phyloP scores from a whole-genome alignment of 2,329 filamentous ascomycete species.

The Bertia moriformis region DNA sequence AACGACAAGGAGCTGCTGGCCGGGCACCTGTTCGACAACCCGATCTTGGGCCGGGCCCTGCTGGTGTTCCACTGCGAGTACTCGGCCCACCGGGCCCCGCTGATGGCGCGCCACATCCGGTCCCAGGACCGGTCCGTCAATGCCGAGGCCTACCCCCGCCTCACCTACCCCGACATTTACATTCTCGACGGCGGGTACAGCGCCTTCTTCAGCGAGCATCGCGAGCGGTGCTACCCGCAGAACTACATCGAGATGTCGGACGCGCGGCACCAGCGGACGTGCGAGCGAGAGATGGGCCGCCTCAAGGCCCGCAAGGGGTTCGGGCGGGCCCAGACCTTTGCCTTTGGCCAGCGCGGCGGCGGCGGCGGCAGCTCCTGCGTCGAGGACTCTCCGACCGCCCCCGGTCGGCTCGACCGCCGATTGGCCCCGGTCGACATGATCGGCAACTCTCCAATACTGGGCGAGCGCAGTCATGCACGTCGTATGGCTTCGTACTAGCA shows the following conservation, averaged over 20 bases:
- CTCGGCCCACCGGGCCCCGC: constrained; percentile 84
- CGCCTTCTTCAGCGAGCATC: constrained; percentile 71
- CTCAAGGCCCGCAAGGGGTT: constrained; percentile 81
- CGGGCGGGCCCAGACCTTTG: constrained; percentile 80
- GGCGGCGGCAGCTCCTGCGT: no score
- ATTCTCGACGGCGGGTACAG: constrained; percentile 95
- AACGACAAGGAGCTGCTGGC: constrained; percentile 88
- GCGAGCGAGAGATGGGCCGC: constrained; percentile 86
- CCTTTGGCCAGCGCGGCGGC: constrained; percentile 77
- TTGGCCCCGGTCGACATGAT: constrained; percentile 24
- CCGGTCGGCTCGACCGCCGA: constrained; percentile 24
- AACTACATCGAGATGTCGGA: constrained; percentile 95
- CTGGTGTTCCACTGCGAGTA: constrained; percentile 97
- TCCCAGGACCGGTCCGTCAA: constrained; percentile 78
- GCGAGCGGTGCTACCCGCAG: constrained; percentile 73
- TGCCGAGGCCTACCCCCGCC: constrained; percentile 67
- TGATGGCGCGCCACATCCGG: constrained; percentile 90
- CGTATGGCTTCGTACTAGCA: constrained; percentile 52
- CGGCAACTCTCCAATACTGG: constrained; percentile 25
- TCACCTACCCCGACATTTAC: constrained; percentile 92
- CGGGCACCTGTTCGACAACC: constrained; percentile 56
- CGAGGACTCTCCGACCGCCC: constrained; percentile 45
- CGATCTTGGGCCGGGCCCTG: constrained; percentile 57
- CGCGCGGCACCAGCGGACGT: constrained; percentile 79
- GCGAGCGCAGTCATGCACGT: constrained; percentile 36